Percentiles rank a stretch among this genome's conserved stretches.
Conservation (phyloP, 345 rosid genomes). For the Linum tenue region DNA sequence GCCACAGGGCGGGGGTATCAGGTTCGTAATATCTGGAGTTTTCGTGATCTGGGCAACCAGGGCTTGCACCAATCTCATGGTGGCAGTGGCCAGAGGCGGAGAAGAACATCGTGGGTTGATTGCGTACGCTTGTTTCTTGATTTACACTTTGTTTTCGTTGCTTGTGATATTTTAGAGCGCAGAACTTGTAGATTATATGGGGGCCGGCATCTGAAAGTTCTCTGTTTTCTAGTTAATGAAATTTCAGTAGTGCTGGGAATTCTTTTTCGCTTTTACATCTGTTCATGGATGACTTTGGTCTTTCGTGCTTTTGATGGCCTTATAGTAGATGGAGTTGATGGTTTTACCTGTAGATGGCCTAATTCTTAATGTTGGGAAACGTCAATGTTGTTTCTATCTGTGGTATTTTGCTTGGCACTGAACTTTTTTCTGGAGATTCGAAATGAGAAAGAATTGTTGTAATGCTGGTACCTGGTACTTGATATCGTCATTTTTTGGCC, state of each 20-base stretch:
- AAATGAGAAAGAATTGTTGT: not conserved
- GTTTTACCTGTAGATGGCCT: constrained; percentile 10
- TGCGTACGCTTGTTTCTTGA: constrained; percentile 91
- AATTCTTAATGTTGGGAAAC: not conserved
- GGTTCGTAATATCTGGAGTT: constrained; percentile 44
- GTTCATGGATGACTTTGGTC: constrained; percentile 8
- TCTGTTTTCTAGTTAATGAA: not conserved
- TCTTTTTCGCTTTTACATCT: not conserved
- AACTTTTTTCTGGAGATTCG: not conserved
- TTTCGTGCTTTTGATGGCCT: not conserved
- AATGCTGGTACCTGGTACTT: not conserved
- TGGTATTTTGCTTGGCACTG: not conserved
- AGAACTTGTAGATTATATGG: not conserved
- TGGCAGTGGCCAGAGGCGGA: constrained; percentile 77
- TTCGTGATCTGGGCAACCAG: constrained; percentile 83
- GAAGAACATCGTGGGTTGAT: constrained; percentile 85
- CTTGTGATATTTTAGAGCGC: constrained; percentile 66
- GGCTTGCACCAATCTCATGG: constrained; percentile 66
- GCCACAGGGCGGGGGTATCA: constrained; percentile 47
- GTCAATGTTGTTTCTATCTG: no score
- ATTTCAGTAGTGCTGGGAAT: not conserved
- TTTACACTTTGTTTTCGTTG: constrained; percentile 82
- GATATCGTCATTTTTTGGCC: not conserved
- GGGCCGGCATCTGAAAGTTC: not conserved
- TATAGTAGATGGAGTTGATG: constrained; percentile 7